Base-by-base conservation (phyloP, 805 yeast species). In the Kockiozyma suomiensis region DNA sequence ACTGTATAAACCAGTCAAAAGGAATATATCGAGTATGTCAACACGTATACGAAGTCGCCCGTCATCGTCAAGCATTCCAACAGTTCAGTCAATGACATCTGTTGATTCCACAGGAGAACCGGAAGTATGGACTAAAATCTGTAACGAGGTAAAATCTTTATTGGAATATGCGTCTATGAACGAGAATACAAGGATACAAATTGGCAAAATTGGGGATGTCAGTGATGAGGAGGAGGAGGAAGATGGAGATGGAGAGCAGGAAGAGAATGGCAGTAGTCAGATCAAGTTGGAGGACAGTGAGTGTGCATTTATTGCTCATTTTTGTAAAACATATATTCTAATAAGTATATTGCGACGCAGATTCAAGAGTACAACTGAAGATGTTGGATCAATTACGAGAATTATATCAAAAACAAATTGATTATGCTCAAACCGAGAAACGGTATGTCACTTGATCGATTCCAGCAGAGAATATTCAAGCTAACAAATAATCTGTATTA, bases 61-160 rank as follows among this genome's bases (percentile, higher is more conserved):
- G 17, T 33, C 53, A 4, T 58, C 62, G 7, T 21, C 53, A 6
- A 54, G 53, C 15, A 37, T 51, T n/a, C 32, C 17, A 13, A n/a
- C 60, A 26, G 41, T 21, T 5, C 53, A 48, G 28, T 15, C 53
- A 21, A 40, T 40, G 4, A 10, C 33, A 10, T 26, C 30, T 13
- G 38, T 47, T 12, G 65, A 61, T 25, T 45, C 57, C 1, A 19
- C 57, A 8, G 65, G 63, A 19, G 65, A 61, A 38, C 42, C 57
- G 4, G 65, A 61, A 38, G 64, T 58, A 19, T 61, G 63, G 64
- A 58, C 19, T 30, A 61, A 61, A 35, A 59, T 59, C 23, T 35
- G 57, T 32, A 32, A n/a, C 23, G 63, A 50, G 19, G 19, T 61
- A 23, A 43, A 50, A 10, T 38, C 37, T 21, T 28, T 61, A 50